Percentiles rank a stretch among this genome's conserved stretches.
Conservation (phyloP, 176 grass and related monocot genomes). For the Triticum monococcum region DNA sequence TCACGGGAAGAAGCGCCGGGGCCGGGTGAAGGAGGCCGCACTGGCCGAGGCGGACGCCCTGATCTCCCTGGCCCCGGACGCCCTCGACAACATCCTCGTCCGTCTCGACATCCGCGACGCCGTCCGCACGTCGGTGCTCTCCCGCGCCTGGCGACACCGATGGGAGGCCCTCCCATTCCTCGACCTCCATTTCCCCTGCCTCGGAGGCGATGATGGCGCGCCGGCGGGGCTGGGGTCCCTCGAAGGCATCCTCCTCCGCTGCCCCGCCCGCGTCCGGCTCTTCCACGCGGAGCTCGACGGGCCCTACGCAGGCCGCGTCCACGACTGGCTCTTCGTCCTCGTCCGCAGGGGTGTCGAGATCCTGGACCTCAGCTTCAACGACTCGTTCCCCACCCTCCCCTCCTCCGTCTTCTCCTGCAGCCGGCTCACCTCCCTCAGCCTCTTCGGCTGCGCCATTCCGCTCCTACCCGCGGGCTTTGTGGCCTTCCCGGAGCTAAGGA, state of each 20-base stretch:
- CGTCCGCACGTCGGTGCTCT: conserved; percentile 26
- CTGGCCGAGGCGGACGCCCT: conserved; percentile 8
- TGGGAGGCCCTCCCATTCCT: conserved; percentile 3
- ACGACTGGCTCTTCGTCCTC: conserved; percentile 19
- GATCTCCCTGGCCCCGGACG: neutral
- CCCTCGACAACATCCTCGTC: conserved; percentile 14
- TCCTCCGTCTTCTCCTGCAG: conserved; percentile 8
- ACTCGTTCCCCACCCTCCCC: neutral
- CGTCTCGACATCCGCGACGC: conserved; percentile 18
- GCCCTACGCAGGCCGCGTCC: neutral
- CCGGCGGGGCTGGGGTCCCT: neutral
- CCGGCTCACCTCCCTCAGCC: neutral
- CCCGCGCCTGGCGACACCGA: conserved; percentile 32
- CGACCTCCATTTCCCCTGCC: neutral
- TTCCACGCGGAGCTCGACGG: neutral
- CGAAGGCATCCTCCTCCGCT: neutral
- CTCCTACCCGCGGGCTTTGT: neutral
- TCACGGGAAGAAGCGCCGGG: neutral
- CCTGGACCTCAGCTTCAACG: neutral
- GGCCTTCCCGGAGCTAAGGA: conserved; percentile 8
- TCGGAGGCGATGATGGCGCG: neutral
- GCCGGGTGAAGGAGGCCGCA: neutral
- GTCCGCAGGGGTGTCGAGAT: neutral
- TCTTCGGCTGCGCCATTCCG: conserved; percentile 8
- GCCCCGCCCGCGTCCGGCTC: neutral